These are phyloP conservation scores for Mortierella sp. DNA, from an alignment of 371 early-diverging fungal genomes.

Conservation along the genomic window DNA sequence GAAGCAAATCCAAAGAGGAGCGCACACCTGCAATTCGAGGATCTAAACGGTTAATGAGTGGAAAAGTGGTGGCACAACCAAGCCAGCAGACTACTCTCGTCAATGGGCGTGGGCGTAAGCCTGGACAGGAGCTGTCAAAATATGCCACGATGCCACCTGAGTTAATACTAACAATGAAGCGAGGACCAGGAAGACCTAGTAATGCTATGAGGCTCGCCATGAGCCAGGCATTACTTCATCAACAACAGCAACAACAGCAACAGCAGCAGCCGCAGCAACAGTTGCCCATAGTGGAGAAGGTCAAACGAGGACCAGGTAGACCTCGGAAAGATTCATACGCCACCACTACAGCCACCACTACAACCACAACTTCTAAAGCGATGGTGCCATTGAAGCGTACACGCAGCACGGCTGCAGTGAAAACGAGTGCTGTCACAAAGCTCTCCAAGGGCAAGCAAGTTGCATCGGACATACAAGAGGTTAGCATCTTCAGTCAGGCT, in stretches of 20 bases:
- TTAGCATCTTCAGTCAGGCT: not conserved
- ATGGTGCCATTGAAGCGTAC: constrained; percentile 15
- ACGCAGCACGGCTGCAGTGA: not conserved
- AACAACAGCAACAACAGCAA: too few relatives aligned
- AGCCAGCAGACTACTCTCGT: too few relatives aligned
- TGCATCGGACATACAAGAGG: not conserved
- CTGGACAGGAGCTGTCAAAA: too few relatives aligned
- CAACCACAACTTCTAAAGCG: not conserved
- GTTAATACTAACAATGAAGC: constrained; percentile 4
- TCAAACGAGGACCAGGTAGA: constrained; percentile 16
- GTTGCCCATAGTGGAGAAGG: not conserved
- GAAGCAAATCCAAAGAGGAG: not conserved
- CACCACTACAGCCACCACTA: not conserved
- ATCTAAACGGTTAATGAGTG: too few relatives aligned
- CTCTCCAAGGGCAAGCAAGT: constrained; percentile 10
- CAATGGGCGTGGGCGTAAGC: too few relatives aligned
- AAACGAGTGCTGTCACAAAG: not conserved
- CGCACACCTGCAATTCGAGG: too few relatives aligned
- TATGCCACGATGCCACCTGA: not conserved
- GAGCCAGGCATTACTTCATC: too few relatives aligned
- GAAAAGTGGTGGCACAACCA: too few relatives aligned
- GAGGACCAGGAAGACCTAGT: constrained; percentile 19
- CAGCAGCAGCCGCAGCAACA: too few relatives aligned
- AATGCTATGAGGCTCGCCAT: too few relatives aligned
- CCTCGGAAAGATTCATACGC: constrained; percentile 5